Base-by-base conservation (phyloP, 1,139 yeast species). In the Candida sojae region DNA sequence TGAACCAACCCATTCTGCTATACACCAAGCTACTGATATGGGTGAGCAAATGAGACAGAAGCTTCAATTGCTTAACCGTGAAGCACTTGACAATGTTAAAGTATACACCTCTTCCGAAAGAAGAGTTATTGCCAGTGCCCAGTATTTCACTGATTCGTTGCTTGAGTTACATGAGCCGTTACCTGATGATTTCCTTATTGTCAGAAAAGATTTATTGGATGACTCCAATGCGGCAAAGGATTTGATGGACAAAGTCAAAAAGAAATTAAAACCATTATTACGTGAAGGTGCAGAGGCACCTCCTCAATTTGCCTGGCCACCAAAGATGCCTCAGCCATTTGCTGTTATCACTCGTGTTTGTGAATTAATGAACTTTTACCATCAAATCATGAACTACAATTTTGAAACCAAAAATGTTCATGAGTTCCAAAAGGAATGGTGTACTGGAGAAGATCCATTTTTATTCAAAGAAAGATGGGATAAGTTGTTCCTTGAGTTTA, bases 261-360 rank as follows among this genome's bases (percentile, higher is more conserved):
- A 93, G 82, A 91, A 92, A 73, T 77, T 95, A 62, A 95, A 95
- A 67, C 98, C 98, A 0, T 75, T 95, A 61, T 73, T 95, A 47
- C 82, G 99, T 67, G 93, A 92, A 67, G 99, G 99, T 2, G 89
- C 92, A 49, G 96, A 91, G 59, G 97, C 98, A 0, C 99, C 99
- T n/a, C 91, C 96, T 1, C 97, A 93, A 62, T 95, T 95, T 67
- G 89, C 99, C 0, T 95, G 99, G 99, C 99, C 99, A 1, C 90
- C 95, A 12, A 90, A 91, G 61, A 91, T 93, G 88, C 99, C 99
- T 0, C 96, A 93, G 63, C 99, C 99, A 1, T 92, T 90, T 66
- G 82, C 86, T 45, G 99, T 95, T 9, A 87, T 95, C 58, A 88
- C 89, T 60, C 77, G 97, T 53, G 99, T 95, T 31, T 96, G 96